Evolutionary conservation across 768 basidiomycete genomes (phyloP).

Genomic region (Coprinopsis marcescibilis): DNA sequence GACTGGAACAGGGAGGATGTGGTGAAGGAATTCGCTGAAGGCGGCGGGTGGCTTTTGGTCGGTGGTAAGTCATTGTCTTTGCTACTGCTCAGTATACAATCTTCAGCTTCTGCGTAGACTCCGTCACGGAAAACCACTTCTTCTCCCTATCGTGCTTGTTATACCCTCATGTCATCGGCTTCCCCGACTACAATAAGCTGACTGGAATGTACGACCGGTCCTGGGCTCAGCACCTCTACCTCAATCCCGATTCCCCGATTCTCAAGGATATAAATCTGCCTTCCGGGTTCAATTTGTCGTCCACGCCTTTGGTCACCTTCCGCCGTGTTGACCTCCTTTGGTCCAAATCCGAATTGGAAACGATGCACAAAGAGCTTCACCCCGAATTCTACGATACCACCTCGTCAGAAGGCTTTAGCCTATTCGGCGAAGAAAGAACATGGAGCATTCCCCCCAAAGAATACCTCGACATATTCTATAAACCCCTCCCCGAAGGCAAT

Average conservation of each 20-base stretch:
- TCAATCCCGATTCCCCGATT: constrained; percentile 50
- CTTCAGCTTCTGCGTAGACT: constrained; percentile 36
- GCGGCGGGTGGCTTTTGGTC: constrained; percentile 66
- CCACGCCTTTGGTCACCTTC: constrained; percentile 61
- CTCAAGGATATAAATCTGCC: constrained; percentile 34
- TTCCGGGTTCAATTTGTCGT: constrained; percentile 43
- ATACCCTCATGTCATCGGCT: constrained; percentile 61
- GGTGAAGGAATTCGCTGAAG: constrained; percentile 53
- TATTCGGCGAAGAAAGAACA: constrained; percentile 51
- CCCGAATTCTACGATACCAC: constrained; percentile 15
- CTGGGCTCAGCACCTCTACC: constrained; percentile 61
- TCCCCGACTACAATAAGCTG: constrained; percentile 52
- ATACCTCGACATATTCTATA: constrained; percentile 47
- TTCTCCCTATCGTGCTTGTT: constrained; percentile 65
- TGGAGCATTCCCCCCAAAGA: constrained; percentile 51
- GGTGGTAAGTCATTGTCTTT: constrained; percentile 50
- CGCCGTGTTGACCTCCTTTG: constrained; percentile 58
- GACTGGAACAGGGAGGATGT: constrained; percentile 37
- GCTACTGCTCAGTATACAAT: neutral
- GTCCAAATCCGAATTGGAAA: constrained; percentile 39
- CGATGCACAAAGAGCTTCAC: constrained; percentile 35
- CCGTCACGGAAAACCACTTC: constrained; percentile 68
- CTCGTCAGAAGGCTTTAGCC: constrained; percentile 10
- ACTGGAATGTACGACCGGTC: constrained; percentile 49
- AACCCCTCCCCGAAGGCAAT: constrained; percentile 40